A percentile compares a stretch with the other conserved stretches of the same genome.
Evolutionary conservation across 208 protist genomes (phyloP).

Genomic region (Trypanosoma cruzi): DNA sequence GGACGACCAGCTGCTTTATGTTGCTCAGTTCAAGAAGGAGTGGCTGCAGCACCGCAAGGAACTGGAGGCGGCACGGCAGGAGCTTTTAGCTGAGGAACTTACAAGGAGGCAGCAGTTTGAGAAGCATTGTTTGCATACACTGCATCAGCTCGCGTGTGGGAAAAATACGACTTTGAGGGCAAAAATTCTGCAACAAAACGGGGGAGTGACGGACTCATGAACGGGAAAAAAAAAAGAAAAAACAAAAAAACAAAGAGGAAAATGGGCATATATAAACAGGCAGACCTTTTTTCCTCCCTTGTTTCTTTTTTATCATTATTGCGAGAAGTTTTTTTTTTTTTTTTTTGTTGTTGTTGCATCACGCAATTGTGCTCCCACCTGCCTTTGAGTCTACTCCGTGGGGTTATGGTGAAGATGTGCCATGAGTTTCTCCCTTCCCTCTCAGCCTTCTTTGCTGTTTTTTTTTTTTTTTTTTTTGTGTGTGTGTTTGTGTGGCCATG

Average conservation of each 20-base stretch:
- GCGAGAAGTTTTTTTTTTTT: too few species aligned
- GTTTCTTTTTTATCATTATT: too few species aligned
- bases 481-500: too few species aligned
- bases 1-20: slow-evolving; percentile 79
- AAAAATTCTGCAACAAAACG: neutral
- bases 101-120: slow-evolving; percentile 10
- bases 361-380: neutral
- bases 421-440: neutral
- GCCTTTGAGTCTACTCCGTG: slow-evolving; percentile 2
- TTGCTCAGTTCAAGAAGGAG: slow-evolving; percentile 83
- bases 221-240: too few species aligned
- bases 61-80: slow-evolving; percentile 57
- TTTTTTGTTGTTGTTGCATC: too few species aligned
- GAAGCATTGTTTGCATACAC: slow-evolving; percentile 1
- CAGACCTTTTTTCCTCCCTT: too few species aligned
- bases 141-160: slow-evolving; percentile 3
- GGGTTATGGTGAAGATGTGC: slow-evolving; percentile 3
- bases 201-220: too few species aligned
- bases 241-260: too few species aligned
- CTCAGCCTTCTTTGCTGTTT: neutral
- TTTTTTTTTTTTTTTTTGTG: slow-evolving; percentile 5
- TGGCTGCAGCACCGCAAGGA: slow-evolving; percentile 72
- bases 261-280: too few species aligned
- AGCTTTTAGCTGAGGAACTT: slow-evolving; percentile 52
- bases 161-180: neutral